Base-by-base conservation (phyloP, 371 early-diverging fungal species). In the Saksenaea vasiformis region DNA sequence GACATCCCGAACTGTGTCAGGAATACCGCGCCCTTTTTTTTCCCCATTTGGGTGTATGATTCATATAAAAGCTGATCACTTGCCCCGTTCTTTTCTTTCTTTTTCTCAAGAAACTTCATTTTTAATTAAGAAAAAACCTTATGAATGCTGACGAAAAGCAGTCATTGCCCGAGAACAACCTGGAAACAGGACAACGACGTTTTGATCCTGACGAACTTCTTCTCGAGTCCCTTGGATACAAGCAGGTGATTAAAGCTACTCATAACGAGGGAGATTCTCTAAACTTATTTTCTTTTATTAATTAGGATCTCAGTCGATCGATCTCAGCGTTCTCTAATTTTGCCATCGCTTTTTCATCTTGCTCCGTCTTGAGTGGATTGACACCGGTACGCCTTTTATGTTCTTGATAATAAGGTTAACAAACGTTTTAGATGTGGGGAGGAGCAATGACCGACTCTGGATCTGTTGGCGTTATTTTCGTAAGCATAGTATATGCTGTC, bases 311-410 rank as follows among this genome's bases (percentile, higher is more conserved):
- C 67, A 85, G 84, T 67, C 87, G 88, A 39, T 85, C 87, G 7
- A 82, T 90, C 35, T 81, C 85, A 14, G 76, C 80, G 5, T 82
- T 90, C 58, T 79, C 85, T 36, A 87, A 87, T 58, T 87, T 87
- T 75, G 85, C 85, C 39, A 82, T 86, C 60, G 82, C 88, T n/a
- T 86, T 87, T 66, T 79, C 84, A 37, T 85, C 86, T 47, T 80
- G 85, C 57, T 86, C 87, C 31, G 73, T 87, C 53, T 64, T 87
- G 24, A 72, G 85, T 5, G 90, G 89, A 1, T 65, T 90, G 26
- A 84, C 87, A 15, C 80, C 85, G 37, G 83, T 79, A 72, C 58
- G n/a, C n/a, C n/a, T n/a, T 44, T 39, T 31, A 31, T 47, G 15
- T 54, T 54, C 22, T 43, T n/a, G 2, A n/a, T 37, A 8, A 19